Conservation (phyloP, 345 rosid species). For the Syzygium oleosum region DNA sequence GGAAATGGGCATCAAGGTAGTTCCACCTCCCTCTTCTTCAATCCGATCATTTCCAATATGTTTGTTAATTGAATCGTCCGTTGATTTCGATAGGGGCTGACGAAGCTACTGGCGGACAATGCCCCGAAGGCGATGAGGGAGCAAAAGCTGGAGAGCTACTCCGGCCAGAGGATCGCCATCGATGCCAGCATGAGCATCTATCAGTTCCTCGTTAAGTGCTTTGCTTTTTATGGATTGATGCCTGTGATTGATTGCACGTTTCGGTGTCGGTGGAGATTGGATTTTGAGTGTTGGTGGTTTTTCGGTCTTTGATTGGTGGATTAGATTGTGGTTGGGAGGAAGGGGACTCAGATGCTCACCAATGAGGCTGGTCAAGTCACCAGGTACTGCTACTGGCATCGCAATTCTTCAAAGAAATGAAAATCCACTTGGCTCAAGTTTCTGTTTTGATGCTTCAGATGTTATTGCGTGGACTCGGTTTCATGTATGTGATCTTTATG, state of each 20-base stretch:
- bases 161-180: slow-evolving; percentile 77
- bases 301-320: neutral
- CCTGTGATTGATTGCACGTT: neutral
- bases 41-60: neutral
- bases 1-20: slow-evolving; percentile 20
- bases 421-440: neutral
- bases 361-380: slow-evolving; percentile 97
- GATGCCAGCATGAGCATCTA: slow-evolving; percentile 99
- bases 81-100: slow-evolving; percentile 50
- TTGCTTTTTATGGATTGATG: neutral
- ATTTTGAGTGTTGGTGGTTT: neutral
- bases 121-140: slow-evolving; percentile 84
- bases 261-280: neutral
- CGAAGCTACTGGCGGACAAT: slow-evolving; percentile 89
- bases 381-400: slow-evolving; percentile 24
- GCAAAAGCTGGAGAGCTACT: slow-evolving; percentile 76
- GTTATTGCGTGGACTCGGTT: neutral
- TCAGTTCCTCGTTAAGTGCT: slow-evolving; percentile 69
- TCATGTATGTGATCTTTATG: neutral
- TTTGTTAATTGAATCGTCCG: neutral
- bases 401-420: neutral
- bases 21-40: neutral
- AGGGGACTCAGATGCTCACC: slow-evolving; percentile 80
- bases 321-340: slow-evolving; percentile 89
- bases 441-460: neutral